These are phyloP conservation scores for Cystobasidiaceae sp. DNA, from an alignment of 1,284 basidiomycete genomes.

Conservation along the genomic window DNA sequence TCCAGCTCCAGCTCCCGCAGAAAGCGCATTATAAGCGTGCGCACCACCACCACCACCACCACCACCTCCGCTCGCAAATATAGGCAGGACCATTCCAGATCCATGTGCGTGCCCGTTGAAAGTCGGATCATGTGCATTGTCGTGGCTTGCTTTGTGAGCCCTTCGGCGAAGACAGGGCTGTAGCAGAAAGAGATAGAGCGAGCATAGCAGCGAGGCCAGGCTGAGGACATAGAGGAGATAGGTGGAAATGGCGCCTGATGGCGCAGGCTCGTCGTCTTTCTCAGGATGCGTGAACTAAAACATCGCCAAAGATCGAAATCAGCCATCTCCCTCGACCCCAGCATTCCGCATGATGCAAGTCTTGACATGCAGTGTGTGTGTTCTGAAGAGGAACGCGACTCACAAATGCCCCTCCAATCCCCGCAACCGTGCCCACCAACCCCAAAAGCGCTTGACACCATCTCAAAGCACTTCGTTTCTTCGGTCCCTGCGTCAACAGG, in stretches of 20 bases:
- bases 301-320: background rate
- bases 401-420: conserved; percentile 24
- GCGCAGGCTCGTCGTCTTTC: conserved; percentile 1
- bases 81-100: conserved; percentile 11
- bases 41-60: too few species aligned
- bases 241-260: conserved; percentile 15
- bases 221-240: conserved; percentile 17
- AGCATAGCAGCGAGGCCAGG: background rate
- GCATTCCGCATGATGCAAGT: background rate
- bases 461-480: conserved; percentile 2
- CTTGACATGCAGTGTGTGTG: background rate
- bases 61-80: too few species aligned
- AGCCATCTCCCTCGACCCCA: background rate
- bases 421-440: background rate
- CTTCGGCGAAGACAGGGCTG: background rate
- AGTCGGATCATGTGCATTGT: background rate
- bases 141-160: background rate
- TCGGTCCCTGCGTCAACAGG: background rate
- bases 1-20: background rate
- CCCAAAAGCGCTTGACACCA: conserved; percentile 9
- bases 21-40: background rate
- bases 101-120: background rate
- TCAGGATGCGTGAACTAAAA: background rate
- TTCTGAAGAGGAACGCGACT: background rate
- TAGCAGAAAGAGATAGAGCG: conserved; percentile 3